Base-by-base conservation (phyloP, 441 rosid genomes). In the Pelargonium myrrhifolium region DNA sequence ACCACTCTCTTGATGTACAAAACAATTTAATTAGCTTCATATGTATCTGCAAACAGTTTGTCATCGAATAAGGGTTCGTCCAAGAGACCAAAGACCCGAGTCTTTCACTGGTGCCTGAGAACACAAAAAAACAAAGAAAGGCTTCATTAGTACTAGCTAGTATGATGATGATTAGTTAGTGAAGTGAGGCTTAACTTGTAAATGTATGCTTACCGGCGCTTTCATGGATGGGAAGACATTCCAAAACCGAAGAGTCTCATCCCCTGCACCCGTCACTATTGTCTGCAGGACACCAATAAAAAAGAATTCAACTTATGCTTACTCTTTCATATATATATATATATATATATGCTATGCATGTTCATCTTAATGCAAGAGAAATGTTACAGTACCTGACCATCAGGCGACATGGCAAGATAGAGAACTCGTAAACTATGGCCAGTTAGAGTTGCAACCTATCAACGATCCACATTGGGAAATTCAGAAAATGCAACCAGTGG, bases 251-350 rank as follows among this genome's bases (percentile, higher is more conserved):
- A 94, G 68, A 15, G 98, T 94, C 80, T 94, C 99, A 59, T 94
- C 99, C 62, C 99, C 99, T 61, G 99, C 99, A 75, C 99, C 99
- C 0, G 99, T 94, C 66, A 94, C 98, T 77, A 94, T 90, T 26
- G 99, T 94, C 91, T 89, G 86, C 76, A 75, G 6, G 26, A 56
- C 20, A 56, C 1, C 61, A 56, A 31, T 31, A 31, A 1, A 31
- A 31, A 3, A 9, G n/a, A 56, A 56, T 9, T 42, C 45, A 9
- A 42, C 10, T 9, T 42, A 20, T 56, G 61, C 10, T 20, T 9
- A 55, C 26, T 55, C 60, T 18, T 55, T 55, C 60, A 7, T 22
- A 20, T 55, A 55, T 20, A 3, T 1, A 20, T 3, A 28, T 1
- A 2, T 2, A 3, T 51, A 26, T 51, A 24, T 14, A 21, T 47